A percentile compares a stretch with the other conserved stretches of the same genome.
These are phyloP conservation scores for Heracleum sosnowskyi DNA, from an alignment of 129 eudicot genomes.

Conservation along the genomic window DNA sequence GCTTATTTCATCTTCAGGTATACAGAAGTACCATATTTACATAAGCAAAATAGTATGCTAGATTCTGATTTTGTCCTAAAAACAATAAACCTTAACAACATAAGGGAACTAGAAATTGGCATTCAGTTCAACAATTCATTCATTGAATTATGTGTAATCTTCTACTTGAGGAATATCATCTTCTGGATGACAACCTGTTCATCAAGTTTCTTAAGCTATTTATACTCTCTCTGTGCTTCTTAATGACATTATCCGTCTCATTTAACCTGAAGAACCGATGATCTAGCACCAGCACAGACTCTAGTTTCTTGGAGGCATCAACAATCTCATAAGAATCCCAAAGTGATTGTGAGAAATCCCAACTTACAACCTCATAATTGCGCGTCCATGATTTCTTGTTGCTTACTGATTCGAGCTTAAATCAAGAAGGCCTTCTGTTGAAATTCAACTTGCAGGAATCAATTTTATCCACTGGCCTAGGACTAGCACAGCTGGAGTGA, in stretches of 20 bases:
- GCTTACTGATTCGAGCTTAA: conserved; percentile 39
- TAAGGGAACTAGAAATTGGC: neutral
- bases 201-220: conserved; percentile 45
- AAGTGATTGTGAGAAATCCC: conserved; percentile 42
- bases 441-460: conserved; percentile 23
- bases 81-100: neutral
- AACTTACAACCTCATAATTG: neutral
- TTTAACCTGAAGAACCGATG: conserved; percentile 16
- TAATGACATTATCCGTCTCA: neutral
- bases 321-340: conserved; percentile 57
- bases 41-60: neutral
- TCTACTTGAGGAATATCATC: conserved; percentile 9
- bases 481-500: conserved; percentile 19
- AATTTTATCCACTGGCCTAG: conserved; percentile 16
- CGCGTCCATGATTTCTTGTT: neutral
- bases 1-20: too few relatives aligned
- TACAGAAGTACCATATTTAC: neutral
- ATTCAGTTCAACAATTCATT: neutral
- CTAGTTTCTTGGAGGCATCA: conserved; percentile 34
- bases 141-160: neutral
- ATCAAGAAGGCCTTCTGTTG: conserved; percentile 27
- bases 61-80: neutral
- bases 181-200: conserved; percentile 29
- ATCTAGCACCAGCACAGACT: conserved; percentile 28
- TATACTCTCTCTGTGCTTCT: conserved; percentile 31